Evolutionary conservation across 441 rosid species (phyloP).

Genomic region (Corymbia citriodora): DNA sequence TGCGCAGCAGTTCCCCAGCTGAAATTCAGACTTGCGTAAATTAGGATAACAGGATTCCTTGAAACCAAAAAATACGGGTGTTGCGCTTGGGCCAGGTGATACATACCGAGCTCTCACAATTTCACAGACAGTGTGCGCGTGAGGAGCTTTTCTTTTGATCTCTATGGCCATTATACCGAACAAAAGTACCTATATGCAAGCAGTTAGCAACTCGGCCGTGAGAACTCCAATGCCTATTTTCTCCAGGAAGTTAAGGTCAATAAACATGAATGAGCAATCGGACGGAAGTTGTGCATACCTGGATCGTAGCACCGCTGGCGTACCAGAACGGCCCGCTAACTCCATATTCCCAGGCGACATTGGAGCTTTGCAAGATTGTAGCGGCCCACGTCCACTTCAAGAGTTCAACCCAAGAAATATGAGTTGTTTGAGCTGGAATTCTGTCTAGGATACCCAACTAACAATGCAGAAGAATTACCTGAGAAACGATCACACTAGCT

Average conservation of each 20-base stretch:
- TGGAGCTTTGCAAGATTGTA: constrained; percentile 90
- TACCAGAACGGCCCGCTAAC: constrained; percentile 97
- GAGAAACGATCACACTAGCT: constrained; percentile 92
- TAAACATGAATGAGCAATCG: background rate
- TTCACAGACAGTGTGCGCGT: constrained; percentile 92
- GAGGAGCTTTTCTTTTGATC: constrained; percentile 91
- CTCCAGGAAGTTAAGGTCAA: background rate
- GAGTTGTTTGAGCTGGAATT: background rate
- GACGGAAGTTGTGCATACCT: constrained; percentile 30
- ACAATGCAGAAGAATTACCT: constrained; percentile 27
- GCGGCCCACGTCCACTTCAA: constrained; percentile 98
- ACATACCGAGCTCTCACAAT: constrained; percentile 86
- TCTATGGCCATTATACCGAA: constrained; percentile 96
- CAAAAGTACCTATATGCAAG: constrained; percentile 50
- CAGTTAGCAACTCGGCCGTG: background rate
- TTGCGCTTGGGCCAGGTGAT: background rate
- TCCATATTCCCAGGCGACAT: constrained; percentile 94
- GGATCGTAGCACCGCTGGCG: constrained; percentile 94
- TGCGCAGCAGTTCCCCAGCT: constrained; percentile 97
- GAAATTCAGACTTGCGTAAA: no score
- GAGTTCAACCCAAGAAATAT: background rate
- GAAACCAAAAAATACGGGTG: background rate
- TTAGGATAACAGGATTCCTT: no score
- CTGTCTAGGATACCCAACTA: background rate
- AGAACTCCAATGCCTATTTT: background rate